phyloP scores from a whole-genome alignment of 192 early-diverging fungal genomes.

The Backusella tarrabulga region DNA sequence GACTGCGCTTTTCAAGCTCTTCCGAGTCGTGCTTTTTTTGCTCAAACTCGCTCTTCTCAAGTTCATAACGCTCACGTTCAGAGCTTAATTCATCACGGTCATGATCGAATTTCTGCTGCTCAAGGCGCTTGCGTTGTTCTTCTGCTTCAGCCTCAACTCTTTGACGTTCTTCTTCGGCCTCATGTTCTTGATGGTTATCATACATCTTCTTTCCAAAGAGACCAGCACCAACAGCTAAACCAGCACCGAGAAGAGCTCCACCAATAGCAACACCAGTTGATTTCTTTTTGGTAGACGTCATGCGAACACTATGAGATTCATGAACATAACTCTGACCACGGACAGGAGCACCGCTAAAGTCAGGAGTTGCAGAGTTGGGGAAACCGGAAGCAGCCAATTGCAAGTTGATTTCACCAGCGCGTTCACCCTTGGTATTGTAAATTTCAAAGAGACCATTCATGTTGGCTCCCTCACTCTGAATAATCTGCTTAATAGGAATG shows the following conservation, averaged over 20 bases:
- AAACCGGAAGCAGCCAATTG: conserved; percentile 40
- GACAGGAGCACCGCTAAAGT: conserved; percentile 11
- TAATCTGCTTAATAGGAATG: conserved; percentile 50
- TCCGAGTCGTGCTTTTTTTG: neutral
- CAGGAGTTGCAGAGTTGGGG: conserved; percentile 26
- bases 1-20: neutral
- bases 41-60: neutral
- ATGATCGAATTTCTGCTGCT: conserved; percentile 9
- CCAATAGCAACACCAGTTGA: conserved; percentile 36
- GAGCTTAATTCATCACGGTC: conserved; percentile 19
- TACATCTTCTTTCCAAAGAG: conserved; percentile 43
- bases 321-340: conserved; percentile 34
- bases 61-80: conserved; percentile 14
- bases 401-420: conserved; percentile 38
- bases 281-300: conserved; percentile 43
- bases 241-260: conserved; percentile 38
- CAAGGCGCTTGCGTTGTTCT: conserved; percentile 18
- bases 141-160: conserved; percentile 26
- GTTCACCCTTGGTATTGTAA: conserved; percentile 38
- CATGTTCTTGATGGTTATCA: conserved; percentile 33
- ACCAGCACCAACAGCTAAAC: conserved; percentile 44
- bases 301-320: conserved; percentile 40
- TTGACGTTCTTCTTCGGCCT: conserved; percentile 32
- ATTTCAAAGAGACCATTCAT: conserved; percentile 45
- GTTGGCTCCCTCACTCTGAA: conserved; percentile 38